Evolutionary conservation across 2,329 filamentous ascomycete species (phyloP).

Genomic region (Beauveria caledonica): DNA sequence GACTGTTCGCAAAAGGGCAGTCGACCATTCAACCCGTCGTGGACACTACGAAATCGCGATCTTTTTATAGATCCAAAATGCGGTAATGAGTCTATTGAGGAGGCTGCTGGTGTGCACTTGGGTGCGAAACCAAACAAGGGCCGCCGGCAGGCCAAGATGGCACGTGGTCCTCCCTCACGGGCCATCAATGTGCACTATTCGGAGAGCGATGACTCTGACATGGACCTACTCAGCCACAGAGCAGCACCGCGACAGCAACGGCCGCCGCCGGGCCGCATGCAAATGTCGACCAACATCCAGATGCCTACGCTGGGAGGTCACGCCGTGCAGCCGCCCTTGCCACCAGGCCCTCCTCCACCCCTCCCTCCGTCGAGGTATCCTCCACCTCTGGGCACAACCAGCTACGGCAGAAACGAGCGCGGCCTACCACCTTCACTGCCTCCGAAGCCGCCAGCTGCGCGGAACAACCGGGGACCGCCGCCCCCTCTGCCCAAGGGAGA

Average conservation of each 20-base stretch:
- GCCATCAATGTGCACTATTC: conserved; percentile 35
- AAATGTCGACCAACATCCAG: conserved; percentile 33
- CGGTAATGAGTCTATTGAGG: conserved; percentile 30
- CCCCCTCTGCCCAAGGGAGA: neutral
- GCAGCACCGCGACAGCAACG: conserved; percentile 22
- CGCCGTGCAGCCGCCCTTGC: conserved; percentile 28
- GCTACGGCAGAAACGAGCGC: conserved; percentile 10
- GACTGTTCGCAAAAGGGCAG: conserved; percentile 37
- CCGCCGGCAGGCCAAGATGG: conserved; percentile 22
- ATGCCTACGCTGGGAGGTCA: conserved; percentile 19
- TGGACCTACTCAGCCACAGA: conserved; percentile 32
- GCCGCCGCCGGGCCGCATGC: conserved; percentile 26
- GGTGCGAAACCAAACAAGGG: conserved; percentile 16
- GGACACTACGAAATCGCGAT: conserved; percentile 41
- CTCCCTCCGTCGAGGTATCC: conserved; percentile 18
- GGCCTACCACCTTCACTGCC: conserved; percentile 13
- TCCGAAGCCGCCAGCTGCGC: conserved; percentile 5
- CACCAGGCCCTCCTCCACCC: conserved; percentile 29
- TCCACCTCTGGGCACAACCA: conserved; percentile 18
- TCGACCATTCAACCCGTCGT: conserved; percentile 34
- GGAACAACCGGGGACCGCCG: conserved; percentile 19
- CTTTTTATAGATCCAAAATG: conserved; percentile 42
- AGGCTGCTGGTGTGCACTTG: conserved; percentile 18
- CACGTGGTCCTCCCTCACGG: conserved; percentile 26
- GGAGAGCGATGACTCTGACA: conserved; percentile 39